Conservation (phyloP, 768 basidiomycete genomes). For the Lactifluus echinatus region DNA sequence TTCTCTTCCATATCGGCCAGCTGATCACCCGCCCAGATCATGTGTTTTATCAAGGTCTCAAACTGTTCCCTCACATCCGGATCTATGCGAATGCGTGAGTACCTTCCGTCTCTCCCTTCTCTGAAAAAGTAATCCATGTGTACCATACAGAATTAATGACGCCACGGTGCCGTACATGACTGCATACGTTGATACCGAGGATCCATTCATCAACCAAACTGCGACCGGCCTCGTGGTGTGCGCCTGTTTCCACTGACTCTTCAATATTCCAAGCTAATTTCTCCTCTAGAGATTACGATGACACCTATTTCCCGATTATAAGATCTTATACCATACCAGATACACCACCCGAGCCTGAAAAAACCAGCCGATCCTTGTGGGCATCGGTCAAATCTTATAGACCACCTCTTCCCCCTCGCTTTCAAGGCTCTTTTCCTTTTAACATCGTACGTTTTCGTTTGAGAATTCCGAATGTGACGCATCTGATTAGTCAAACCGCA, state of each 20-base stretch:
- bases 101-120: not conserved
- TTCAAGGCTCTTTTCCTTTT: slow-evolving; percentile 42
- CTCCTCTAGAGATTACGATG: slow-evolving; percentile 8
- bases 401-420: slow-evolving; percentile 8
- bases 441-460: slow-evolving; percentile 48
- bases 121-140: not conserved
- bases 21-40: slow-evolving; percentile 36
- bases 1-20: not conserved
- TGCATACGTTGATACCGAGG: slow-evolving; percentile 57
- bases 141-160: slow-evolving; percentile 50
- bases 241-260: slow-evolving; percentile 19
- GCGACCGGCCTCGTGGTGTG: slow-evolving; percentile 57
- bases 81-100: slow-evolving; percentile 78
- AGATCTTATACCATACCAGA: slow-evolving; percentile 13
- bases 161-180: slow-evolving; percentile 77
- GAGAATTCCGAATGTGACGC: not conserved
- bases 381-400: slow-evolving; percentile 15
- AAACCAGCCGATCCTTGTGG: not conserved
- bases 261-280: not conserved
- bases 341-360: slow-evolving; percentile 5
- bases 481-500: slow-evolving; percentile 21
- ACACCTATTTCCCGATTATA: slow-evolving; percentile 17
- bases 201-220: slow-evolving; percentile 52
- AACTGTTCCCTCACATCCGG: slow-evolving; percentile 54
- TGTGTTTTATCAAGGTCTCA: slow-evolving; percentile 67